A percentile compares a stretch with the other conserved stretches of the same genome.
These are phyloP conservation scores for Penicillium italicum DNA, from an alignment of 2,329 filamentous ascomycete genomes.

Conservation along the genomic window DNA sequence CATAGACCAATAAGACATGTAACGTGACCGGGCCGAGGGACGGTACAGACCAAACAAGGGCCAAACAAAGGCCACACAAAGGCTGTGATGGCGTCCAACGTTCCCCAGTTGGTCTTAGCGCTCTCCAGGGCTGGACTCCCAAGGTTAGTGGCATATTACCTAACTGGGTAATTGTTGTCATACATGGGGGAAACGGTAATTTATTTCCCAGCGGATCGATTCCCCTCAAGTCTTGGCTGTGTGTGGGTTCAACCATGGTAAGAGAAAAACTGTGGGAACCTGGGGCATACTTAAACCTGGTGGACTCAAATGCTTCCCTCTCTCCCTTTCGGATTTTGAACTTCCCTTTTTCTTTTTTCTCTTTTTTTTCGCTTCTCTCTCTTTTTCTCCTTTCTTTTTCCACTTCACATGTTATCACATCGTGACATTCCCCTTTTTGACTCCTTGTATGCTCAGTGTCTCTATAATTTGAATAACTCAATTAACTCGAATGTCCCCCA, in stretches of 20 bases:
- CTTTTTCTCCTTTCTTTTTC: background rate
- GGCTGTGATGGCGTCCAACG: background rate
- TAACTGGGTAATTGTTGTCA: background rate
- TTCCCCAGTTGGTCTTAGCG: background rate
- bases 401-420: background rate
- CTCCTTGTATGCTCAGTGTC: background rate
- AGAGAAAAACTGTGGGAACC: constrained; percentile 9
- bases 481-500: constrained; percentile 19
- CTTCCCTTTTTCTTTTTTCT: no score
- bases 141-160: background rate
- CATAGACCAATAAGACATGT: background rate
- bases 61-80: background rate
- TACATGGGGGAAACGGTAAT: background rate
- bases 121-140: no score
- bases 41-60: background rate
- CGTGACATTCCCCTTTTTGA: background rate
- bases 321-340: no score
- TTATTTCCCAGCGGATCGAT: background rate
- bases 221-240: constrained; percentile 3
- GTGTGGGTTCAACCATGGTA: background rate
- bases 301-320: no score
- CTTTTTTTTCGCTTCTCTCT: no score
- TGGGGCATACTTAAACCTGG: constrained; percentile 32
- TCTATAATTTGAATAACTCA: no score
- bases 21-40: constrained; percentile 22